Evolutionary conservation across 140 eudicot species (phyloP).

Genomic region (Senecio squalidus): DNA sequence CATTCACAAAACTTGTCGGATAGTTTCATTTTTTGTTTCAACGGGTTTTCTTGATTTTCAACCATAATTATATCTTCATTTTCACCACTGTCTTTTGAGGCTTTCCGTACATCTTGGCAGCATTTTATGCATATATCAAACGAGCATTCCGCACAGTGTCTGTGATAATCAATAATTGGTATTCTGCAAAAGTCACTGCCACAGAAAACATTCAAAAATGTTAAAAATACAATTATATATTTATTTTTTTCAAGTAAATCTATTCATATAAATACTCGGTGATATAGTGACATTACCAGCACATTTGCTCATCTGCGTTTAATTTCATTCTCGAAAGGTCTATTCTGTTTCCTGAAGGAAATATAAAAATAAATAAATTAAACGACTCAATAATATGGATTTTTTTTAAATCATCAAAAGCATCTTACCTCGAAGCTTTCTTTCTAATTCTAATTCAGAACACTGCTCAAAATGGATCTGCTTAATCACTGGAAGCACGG

Average conservation of each 20-base stretch:
- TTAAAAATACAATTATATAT: too few relatives aligned
- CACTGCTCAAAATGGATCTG: slow-evolving; percentile 79
- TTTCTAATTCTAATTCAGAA: slow-evolving; percentile 82
- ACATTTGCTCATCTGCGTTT: slow-evolving; percentile 97
- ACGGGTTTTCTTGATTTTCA: slow-evolving; percentile 26
- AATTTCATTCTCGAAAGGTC: slow-evolving; percentile 75
- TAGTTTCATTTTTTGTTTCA: slow-evolving; percentile 29
- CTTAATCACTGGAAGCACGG: slow-evolving; percentile 85
- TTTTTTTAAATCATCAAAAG: slow-evolving; percentile 14
- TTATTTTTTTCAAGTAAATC: neutral
- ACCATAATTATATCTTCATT: slow-evolving; percentile 19
- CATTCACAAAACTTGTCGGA: slow-evolving; percentile 49
- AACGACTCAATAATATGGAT: neutral
- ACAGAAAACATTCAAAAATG: slow-evolving; percentile 14
- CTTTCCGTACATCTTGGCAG: slow-evolving; percentile 83
- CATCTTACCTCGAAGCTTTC: slow-evolving; percentile 65
- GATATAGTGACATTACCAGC: slow-evolving; percentile 53
- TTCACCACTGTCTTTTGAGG: slow-evolving; percentile 37
- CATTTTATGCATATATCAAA: slow-evolving; percentile 92
- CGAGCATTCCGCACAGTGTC: slow-evolving; percentile 82
- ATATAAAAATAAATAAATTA: slow-evolving; percentile 6
- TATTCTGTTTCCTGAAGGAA: slow-evolving; percentile 58
- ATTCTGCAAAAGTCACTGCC: slow-evolving; percentile 87
- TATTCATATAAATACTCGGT: neutral
- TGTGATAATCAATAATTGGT: slow-evolving; percentile 92